A percentile compares a stretch with the other conserved stretches of the same genome.
Evolutionary conservation across 345 rosid species (phyloP).

Genomic region (Microcos paniculata): DNA sequence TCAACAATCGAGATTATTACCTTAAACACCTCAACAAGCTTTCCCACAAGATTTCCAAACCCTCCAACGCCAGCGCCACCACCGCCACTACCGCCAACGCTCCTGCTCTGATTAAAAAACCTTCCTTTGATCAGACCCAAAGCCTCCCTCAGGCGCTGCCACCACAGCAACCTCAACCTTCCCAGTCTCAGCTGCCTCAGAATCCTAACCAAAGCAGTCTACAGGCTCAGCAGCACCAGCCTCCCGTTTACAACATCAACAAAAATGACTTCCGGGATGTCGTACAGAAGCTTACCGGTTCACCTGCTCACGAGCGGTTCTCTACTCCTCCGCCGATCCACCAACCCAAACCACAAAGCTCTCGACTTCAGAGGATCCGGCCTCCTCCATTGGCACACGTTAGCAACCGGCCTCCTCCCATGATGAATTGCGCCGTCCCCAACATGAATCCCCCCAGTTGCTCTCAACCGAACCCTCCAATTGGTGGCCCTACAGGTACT

Average conservation of each 20-base stretch:
- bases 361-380: constrained; percentile 89
- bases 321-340: constrained; percentile 74
- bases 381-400: constrained; percentile 85
- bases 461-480: constrained; percentile 4
- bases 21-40: constrained; percentile 74
- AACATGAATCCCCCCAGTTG: constrained; percentile 23
- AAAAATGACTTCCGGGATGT: constrained; percentile 88
- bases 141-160: constrained; percentile 2
- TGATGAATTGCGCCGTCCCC: constrained; percentile 38
- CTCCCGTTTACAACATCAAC: constrained; percentile 94
- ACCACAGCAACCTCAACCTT: constrained; percentile 28
- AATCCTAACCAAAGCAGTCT: constrained; percentile 25
- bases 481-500: constrained; percentile 1
- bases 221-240: constrained; percentile 56
- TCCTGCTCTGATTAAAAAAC: constrained; percentile 34
- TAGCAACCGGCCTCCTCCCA: constrained; percentile 62
- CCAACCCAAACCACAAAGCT: constrained; percentile 68
- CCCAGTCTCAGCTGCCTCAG: constrained; percentile 11
- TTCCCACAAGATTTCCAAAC: constrained; percentile 85
- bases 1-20: constrained; percentile 36
- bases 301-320: constrained; percentile 78
- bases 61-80: constrained; percentile 21
- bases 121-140: constrained; percentile 35
- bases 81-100: constrained; percentile 3
- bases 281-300: constrained; percentile 94